Evolutionary conservation across 306 rosid species (phyloP), one percentile per base, ranked within the genome.

Genomic region (Ammopiptanthus mongolicus): DNA sequence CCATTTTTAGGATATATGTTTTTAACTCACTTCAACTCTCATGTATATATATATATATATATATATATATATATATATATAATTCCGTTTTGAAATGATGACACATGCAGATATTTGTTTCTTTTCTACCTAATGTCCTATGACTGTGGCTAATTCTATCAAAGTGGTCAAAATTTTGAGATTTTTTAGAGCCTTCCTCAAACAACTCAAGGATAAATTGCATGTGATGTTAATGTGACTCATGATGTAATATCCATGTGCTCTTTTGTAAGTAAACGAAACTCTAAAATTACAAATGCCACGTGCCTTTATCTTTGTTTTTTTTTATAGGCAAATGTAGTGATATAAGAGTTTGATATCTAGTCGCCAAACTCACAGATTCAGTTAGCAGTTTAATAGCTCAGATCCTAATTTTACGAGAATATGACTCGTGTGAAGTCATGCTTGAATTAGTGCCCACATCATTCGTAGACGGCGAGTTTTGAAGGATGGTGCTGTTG

Each of bases 131-230:
- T 10, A 11, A 18, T 65, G 46, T 41, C 18, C 17, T 9, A 11
- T 13, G 76, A 13, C 23, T 76, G 50, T n/a, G 76, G 9, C 18
- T 76, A 59, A 55, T 55, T 67, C 59, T 41, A 53, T 65, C 74
- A 28, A 76, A 28, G 57, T 3, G 9, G 22, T 14, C 28, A 28
- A n/a, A n/a, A 29, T 12, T 76, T 33, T 44, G 75, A 77, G 76
- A 58, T 4, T 1, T 57, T 77, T 44, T 5, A 77, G 76, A 12
- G 9, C 21, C 17, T n/a, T 63, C 3, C 37, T 56, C 17, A 15
- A 47, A 52, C 28, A 53, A 53, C 46, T 11, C 1, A 28, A 9
- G 58, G 42, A 44, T 74, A 36, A 18, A 14, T 44, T 46, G 23
- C 37, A 67, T 14, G 23, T 18, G 15, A 10, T 11, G 1, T 7